Evolutionary conservation across 2,329 filamentous ascomycete genomes (phyloP), one percentile per base, ranked within the genome.

Genomic region (Colletotrichum costaricense): DNA sequence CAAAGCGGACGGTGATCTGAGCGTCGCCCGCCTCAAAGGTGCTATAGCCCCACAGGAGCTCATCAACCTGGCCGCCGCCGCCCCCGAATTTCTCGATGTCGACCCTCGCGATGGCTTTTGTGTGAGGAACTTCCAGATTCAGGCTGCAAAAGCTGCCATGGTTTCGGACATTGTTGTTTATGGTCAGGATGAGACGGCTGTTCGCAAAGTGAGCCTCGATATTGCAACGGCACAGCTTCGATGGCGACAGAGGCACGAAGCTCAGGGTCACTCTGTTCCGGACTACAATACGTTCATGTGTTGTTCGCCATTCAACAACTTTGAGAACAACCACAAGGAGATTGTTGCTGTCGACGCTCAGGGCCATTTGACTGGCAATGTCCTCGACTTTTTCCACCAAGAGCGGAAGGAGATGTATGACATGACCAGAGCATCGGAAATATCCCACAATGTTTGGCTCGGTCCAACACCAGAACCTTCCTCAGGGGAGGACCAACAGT

Each of bases 121-220:
- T 5, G 95, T 98, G 56, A 91, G 97, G 58, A 98, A 98, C 81
- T 99, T 99, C 80, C 96, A 98, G 78, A 98, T 98, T 52, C 97
- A 99, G 82, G 90, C 94, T 0, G 93, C 93, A 72, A 99, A 99
- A 82, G 86, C 94, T 76, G 95, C 95, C 67, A 91, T 93, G 76
- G 90, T 97, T 9, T 98, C 95, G 0, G 97, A 99, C 81, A 94
- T 99, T 75, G 89, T 99, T 54, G 90, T 99, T 1, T 99, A 99
- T 80, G 95, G 95, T 14, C 93, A 96, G 67, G 90, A 94, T 76
- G 84, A 86, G 49, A 87, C 87, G 2, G 83, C 89, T 30, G 88
- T 90, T 58, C 88, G 89, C 66, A 91, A 92, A 69, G 84, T 97
- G 26, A 90, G 81, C 77, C 93, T 84, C 88, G 90, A 84, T 80